Base-by-base conservation (phyloP, 139 green algal species). In the Parachlorella kessleri region DNA sequence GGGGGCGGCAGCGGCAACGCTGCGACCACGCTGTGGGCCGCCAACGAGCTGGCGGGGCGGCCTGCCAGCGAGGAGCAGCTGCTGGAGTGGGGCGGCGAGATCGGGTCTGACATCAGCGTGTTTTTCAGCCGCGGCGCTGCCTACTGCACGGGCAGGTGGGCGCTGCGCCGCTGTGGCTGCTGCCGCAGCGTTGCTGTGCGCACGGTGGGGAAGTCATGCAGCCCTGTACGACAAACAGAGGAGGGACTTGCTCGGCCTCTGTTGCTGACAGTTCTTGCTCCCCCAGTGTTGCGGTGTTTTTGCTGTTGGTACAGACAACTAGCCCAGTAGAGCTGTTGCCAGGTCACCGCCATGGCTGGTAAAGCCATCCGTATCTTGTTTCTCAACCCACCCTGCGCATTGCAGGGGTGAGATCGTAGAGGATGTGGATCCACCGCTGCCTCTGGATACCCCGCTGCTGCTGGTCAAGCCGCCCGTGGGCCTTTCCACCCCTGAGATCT, bases 1-100 rank as follows among this genome's bases (percentile, higher is more conserved):
- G 97, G 97, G 6, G 97, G 97, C 24, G 97, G 97, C 81, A 96
- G 89, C 70, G 96, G 89, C 73, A 99, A 99, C 83, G 97, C 95
- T 14, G 95, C 97, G 33, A 99, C 97, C 33, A 90, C 96, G 28
- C 86, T 99, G 33, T 99, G 88, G 89, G 97, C 97, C 0, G 97
- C 94, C 33, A 99, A 99, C 84, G 82, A 97, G 85, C 83, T 99
- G 65, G 83, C 80, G n/a, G 96, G 94, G 26, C 55, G 84, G 14
- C 88, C 88, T 5, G 93, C 94, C 26, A 91, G 59, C 28, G 88
- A 94, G n/a, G 81, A 55, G 35, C 66, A 99, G 39, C 89, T 99
- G 70, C 85, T 97, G 67, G 79, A 90, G 48, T 98, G 95, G 84
- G 85, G 82, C 0, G 97, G 88, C 1, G 97, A 99, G 37, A 98